A percentile compares a stretch with the other conserved stretches of the same genome.
Conservation (phyloP, 2,329 filamentous ascomycete genomes). For the Pseudogymnoascus sp. region DNA sequence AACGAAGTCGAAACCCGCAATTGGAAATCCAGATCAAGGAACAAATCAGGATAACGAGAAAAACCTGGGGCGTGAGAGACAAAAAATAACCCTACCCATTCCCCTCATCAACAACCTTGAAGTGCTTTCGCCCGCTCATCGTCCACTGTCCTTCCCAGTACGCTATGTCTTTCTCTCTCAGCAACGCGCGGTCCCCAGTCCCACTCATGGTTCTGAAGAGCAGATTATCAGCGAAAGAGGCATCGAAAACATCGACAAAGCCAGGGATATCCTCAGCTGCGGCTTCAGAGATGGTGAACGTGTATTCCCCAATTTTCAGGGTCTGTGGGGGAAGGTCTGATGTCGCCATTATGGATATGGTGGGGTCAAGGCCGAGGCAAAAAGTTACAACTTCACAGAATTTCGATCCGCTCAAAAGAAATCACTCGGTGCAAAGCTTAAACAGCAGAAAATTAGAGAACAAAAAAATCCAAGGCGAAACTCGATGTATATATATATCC, state of each 20-base stretch:
- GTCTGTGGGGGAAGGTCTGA: not conserved
- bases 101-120: conserved; percentile 1
- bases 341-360: not conserved
- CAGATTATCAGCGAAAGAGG: conserved; percentile 15
- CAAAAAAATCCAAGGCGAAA: not conserved
- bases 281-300: not conserved
- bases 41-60: conserved; percentile 23
- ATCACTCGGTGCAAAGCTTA: not conserved
- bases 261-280: not conserved
- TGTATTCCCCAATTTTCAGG: not conserved
- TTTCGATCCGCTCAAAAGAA: not conserved
- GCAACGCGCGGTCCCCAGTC: not conserved
- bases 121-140: not conserved
- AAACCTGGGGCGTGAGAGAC: conserved; percentile 7
- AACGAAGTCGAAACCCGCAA: not conserved
- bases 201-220: not conserved
- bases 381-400: not conserved
- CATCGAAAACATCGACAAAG: not conserved
- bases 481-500: not conserved
- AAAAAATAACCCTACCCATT: conserved; percentile 8
- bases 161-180: not conserved
- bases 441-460: not conserved
- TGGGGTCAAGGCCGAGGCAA: not conserved
- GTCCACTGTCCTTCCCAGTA: not conserved
- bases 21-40: not conserved